Evolutionary conservation across 2,329 filamentous ascomycete genomes (phyloP).

Genomic region (Berkeleyomyces rouxiae): DNA sequence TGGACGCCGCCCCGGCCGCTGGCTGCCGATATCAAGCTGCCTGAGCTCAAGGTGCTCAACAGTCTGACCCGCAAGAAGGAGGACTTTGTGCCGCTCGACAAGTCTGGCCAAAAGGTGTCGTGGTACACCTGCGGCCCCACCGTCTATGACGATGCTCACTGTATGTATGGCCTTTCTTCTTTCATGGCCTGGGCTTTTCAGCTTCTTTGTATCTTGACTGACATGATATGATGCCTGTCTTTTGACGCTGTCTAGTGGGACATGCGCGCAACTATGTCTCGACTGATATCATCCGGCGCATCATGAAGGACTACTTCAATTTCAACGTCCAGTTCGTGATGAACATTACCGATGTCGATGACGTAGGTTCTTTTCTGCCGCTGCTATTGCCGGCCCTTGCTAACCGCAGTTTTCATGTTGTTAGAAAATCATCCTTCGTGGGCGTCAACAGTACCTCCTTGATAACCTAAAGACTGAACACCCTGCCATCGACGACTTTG

Average conservation of each 20-base stretch:
- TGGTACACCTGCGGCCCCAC: conserved; percentile 74
- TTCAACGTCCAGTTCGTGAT: conserved; percentile 77
- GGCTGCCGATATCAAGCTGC: conserved; percentile 9
- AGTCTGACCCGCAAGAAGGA: conserved; percentile 14
- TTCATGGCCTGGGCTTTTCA: not conserved
- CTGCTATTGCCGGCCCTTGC: not conserved
- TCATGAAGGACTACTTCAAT: conserved; percentile 67
- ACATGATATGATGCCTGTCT: not conserved
- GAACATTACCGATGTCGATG: conserved; percentile 79
- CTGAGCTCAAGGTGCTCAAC: conserved; percentile 12
- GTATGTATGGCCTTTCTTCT: conserved; percentile 5
- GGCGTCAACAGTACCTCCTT: conserved; percentile 65
- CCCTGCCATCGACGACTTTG: conserved; percentile 8
- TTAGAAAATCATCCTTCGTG: conserved; percentile 38
- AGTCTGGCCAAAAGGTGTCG: conserved; percentile 12
- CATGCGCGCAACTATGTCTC: conserved; percentile 85
- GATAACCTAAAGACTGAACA: conserved; percentile 23
- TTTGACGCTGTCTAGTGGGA: conserved; percentile 29
- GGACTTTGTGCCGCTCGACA: conserved; percentile 14
- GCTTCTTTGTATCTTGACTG: not conserved
- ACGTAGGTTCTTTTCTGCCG: conserved; percentile 23
- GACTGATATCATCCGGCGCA: conserved; percentile 73
- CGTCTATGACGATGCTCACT: conserved; percentile 64
- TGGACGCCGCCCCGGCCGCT: conserved; percentile 9
- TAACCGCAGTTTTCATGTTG: not conserved